Base-by-base conservation (phyloP, 1,284 basidiomycete species). In the Veloporphyrellus conicus region DNA sequence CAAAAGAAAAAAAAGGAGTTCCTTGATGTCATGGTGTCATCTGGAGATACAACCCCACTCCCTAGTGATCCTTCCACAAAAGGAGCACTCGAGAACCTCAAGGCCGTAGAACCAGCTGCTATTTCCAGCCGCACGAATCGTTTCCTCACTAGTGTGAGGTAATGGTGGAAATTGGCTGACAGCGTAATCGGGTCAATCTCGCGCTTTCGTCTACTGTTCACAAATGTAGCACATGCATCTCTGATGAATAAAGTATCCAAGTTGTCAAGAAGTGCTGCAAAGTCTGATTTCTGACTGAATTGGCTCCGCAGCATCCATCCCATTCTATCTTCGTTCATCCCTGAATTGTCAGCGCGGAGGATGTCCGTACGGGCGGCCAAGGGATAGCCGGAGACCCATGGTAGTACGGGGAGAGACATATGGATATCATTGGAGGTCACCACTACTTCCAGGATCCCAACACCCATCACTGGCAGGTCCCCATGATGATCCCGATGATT, bases 381-480 rank as follows among this genome's bases (percentile, higher is more conserved):
- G 9, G 75, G 72, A 14, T 71, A 20, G 71, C 60, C 14, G 69
- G 70, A 23, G 71, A 68, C n/a, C n/a, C n/a, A n/a, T n/a, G 2
- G 61, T 67, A 27, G 68, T 0, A 76, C 71, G 7, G 84, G 83
- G 57, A 78, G 79, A 19, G 72, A 76, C 14, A 64, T 61, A 50
- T 80, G 77, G 40, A 94, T 90, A 57, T 93, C 87, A 64, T 87
- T 93, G 35, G 88, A 83, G 2, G 97, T 84, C 3, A 84, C 86
- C 52, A 97, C 87, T 43, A n/a, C 82, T 82, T 5, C 90, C 90
- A 0, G 83, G n/a, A n/a, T 84, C 45, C 91, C 86, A 50, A 96
- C 82, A 62, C 97, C 92, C 66, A 92, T 89, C 32, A 97, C n/a
- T n/a, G n/a, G 73, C 2, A 99, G 74, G 66, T 99, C 94, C 95